Percentiles rank a stretch among this genome's conserved stretches.
Evolutionary conservation across 768 basidiomycete species (phyloP).

Genomic region (Phlegmacium glaucopus): DNA sequence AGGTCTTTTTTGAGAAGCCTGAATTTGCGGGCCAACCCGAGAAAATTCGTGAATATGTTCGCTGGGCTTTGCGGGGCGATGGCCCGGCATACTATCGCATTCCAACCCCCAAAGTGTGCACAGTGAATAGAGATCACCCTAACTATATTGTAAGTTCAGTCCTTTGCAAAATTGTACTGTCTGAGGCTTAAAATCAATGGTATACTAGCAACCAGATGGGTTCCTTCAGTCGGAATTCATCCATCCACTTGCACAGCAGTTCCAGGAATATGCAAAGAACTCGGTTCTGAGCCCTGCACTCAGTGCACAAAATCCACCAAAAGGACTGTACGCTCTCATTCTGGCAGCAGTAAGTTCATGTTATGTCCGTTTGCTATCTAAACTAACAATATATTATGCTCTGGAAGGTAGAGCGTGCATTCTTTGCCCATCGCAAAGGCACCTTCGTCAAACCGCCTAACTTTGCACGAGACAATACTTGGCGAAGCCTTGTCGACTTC

Average conservation of each 20-base stretch:
- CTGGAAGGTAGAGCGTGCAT: constrained; percentile 7
- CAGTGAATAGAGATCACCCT: neutral
- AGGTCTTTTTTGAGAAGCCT: constrained; percentile 1
- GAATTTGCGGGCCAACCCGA: neutral
- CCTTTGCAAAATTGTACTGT: no score
- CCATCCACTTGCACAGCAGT: neutral
- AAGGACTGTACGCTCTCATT: constrained; percentile 12
- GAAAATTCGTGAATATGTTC: constrained; percentile 6
- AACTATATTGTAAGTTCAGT: neutral
- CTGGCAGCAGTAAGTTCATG: constrained; percentile 8
- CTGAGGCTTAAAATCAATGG: no score
- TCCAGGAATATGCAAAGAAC: constrained; percentile 2
- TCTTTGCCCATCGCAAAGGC: neutral
- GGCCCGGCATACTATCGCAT: constrained; percentile 5
- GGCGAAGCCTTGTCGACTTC: constrained; percentile 2
- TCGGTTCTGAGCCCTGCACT: constrained; percentile 7
- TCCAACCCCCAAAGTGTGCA: constrained; percentile 5
- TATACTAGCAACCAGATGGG: constrained; percentile 9
- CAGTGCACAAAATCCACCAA: constrained; percentile 10
- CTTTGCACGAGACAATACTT: constrained; percentile 5
- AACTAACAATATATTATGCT: neutral
- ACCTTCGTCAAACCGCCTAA: neutral
- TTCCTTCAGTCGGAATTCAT: constrained; percentile 12
- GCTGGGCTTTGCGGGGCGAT: constrained; percentile 3
- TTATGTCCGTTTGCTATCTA: neutral